phyloP scores from a whole-genome alignment of 2,329 filamentous ascomycete genomes.

The Alternaria consortialis region DNA sequence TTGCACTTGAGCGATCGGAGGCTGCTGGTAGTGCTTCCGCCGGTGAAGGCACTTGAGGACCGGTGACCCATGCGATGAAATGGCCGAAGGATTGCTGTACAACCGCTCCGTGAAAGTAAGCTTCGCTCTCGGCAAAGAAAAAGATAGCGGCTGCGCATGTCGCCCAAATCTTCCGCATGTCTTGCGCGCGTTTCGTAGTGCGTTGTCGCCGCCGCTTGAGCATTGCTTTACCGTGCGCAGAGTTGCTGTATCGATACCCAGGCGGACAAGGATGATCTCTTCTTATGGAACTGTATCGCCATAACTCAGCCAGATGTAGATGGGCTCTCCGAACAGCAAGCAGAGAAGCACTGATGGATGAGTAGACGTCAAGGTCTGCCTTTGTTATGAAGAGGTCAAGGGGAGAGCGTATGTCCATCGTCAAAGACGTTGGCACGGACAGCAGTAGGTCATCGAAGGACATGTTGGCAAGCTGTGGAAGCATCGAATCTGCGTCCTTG shows the following conservation, averaged over 20 bases:
- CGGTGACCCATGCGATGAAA: conserved; percentile 77
- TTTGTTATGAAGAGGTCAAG: conserved; percentile 86
- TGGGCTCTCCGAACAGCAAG: conserved; percentile 86
- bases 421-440: conserved; percentile 75
- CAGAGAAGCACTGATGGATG: conserved; percentile 86
- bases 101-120: conserved; percentile 89
- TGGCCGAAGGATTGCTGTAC: conserved; percentile 82
- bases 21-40: conserved; percentile 14
- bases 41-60: conserved; percentile 17
- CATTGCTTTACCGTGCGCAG: conserved; percentile 66
- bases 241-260: conserved; percentile 69
- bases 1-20: conserved; percentile 8
- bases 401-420: conserved; percentile 77
- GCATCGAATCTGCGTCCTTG: conserved; percentile 39
- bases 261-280: conserved; percentile 79
- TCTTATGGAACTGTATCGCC: conserved; percentile 83
- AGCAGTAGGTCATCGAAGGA: conserved; percentile 85
- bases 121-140: conserved; percentile 85
- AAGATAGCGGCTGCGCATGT: conserved; percentile 88
- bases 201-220: conserved; percentile 70
- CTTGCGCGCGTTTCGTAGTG: conserved; percentile 68
- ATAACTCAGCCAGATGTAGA: conserved; percentile 82
- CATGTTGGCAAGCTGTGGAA: conserved; percentile 52
- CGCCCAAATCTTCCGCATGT: conserved; percentile 87
- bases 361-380: conserved; percentile 80